Evolutionary conservation across 306 rosid species (phyloP), one percentile per base, ranked within the genome.

Genomic region (Astragalus glycyphyllos): DNA sequence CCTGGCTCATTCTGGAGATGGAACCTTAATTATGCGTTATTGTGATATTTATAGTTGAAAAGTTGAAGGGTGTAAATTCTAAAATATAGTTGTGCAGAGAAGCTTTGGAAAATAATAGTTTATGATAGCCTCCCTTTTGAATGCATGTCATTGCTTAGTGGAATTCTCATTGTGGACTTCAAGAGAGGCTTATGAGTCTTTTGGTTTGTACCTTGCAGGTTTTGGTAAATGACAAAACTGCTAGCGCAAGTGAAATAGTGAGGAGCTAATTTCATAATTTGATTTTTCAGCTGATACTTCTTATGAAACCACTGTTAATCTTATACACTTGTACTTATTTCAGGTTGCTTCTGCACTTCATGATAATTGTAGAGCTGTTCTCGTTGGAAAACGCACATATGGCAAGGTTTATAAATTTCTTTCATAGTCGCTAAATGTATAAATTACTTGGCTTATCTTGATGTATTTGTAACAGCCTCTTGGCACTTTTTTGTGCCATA

Each of bases 331-430:
- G 54, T 58, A 77, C 71, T 69, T 59, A 61, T 87, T 86, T 65
- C 91, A 93, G 98, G 99, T 94, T 89, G 99, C 99, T 82, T 94
- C 97, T 17, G 86, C 98, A n/a, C 85, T 90, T 72, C 96, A 91
- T 77, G 98, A 90, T 79, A 94, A 94, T 51, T 94, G 97, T 76
- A 94, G 83, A 84, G 98, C 96, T 45, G 95, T 89, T 83, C 96
- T 94, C 37, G 98, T 94, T 68, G 99, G 99, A 35, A 89, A 89
- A 75, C 89, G 86, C 75, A 94, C 99, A 69, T 90, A 72, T 23
- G 99, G 99, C 79, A 94, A 94, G 99, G 99, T 94, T 54, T 56
- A 60, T 74, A 53, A 45, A 42, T 76, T 29, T 54, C 67, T 46
- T 41, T 77, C 16, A 9, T 35, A 20, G 47, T n/a, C 14, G 31